phyloP scores from a whole-genome alignment of 2,329 filamentous ascomycete genomes.

The Fusarium sp. region DNA sequence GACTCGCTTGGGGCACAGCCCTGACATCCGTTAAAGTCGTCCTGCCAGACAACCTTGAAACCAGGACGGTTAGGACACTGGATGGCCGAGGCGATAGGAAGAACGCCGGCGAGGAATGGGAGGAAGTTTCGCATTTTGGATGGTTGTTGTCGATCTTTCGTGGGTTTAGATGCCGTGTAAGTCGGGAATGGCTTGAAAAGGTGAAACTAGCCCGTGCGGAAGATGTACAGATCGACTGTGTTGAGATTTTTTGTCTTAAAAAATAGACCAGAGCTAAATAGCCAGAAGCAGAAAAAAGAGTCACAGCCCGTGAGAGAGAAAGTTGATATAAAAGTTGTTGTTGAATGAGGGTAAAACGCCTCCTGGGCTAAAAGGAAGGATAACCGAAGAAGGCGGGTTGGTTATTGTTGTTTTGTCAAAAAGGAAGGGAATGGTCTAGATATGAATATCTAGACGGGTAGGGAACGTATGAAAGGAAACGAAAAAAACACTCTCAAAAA shows the following conservation, averaged over 20 bases:
- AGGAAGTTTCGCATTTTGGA: constrained; percentile 41
- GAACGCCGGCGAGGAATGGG: constrained; percentile 31
- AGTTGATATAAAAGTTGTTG: neutral
- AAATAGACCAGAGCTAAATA: neutral
- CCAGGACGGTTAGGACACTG: constrained; percentile 51
- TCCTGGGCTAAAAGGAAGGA: constrained; percentile 35
- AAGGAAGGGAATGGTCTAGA: constrained; percentile 21
- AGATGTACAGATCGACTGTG: constrained; percentile 6
- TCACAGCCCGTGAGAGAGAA: constrained; percentile 8
- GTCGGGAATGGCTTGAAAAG: constrained; percentile 5
- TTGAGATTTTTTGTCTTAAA: constrained; percentile 6
- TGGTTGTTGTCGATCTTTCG: neutral
- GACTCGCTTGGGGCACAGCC: constrained; percentile 49
- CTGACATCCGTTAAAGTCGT: constrained; percentile 54
- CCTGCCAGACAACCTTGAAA: constrained; percentile 55
- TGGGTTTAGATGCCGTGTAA: constrained; percentile 8
- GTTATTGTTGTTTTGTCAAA: constrained; percentile 7
- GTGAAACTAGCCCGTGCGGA: constrained; percentile 14
- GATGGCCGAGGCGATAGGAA: constrained; percentile 47
- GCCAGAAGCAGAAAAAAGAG: neutral
- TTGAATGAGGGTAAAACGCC: constrained; percentile 31
- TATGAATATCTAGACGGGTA: constrained; percentile 23
- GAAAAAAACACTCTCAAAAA: constrained; percentile 1
- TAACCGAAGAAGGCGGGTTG: constrained; percentile 20
- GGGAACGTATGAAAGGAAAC: constrained; percentile 24